Evolutionary conservation across 176 grass and related monocot genomes (phyloP).

Genomic region (Melocanna baccifera): DNA sequence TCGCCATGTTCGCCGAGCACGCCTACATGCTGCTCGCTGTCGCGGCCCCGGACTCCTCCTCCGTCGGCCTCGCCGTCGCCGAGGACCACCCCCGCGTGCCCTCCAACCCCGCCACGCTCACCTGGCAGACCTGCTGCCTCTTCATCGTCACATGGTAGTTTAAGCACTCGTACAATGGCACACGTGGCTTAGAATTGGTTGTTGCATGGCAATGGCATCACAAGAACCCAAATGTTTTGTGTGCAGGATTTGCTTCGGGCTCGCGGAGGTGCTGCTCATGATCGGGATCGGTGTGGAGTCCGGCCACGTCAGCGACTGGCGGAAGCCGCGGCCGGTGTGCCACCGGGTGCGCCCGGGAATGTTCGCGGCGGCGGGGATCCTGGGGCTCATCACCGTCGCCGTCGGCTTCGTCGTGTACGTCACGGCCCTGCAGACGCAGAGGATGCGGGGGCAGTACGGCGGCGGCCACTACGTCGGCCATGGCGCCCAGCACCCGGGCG

Average conservation of each 20-base stretch:
- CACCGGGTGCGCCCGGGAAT: conserved; percentile 69
- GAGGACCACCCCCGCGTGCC: conserved; percentile 40
- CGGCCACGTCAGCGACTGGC: conserved; percentile 72
- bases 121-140: conserved; percentile 63
- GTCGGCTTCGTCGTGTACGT: conserved; percentile 81
- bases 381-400: conserved; percentile 74
- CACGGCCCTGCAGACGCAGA: conserved; percentile 46
- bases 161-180: background rate
- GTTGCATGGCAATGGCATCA: background rate
- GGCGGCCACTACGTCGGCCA: conserved; percentile 33
- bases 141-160: conserved; percentile 82
- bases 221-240: background rate
- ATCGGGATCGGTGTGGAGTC: conserved; percentile 87
- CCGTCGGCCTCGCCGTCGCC: conserved; percentile 33
- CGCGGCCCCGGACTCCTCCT: conserved; percentile 15
- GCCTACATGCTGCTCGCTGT: conserved; percentile 88
- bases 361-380: conserved; percentile 78
- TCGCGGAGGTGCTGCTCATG: conserved; percentile 83
- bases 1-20: conserved; percentile 91
- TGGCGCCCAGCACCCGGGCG: background rate
- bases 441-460: conserved; percentile 35
- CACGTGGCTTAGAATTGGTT: background rate
- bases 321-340: conserved; percentile 58
- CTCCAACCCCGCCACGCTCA: conserved; percentile 32
- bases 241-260: conserved; percentile 79